phyloP scores from a whole-genome alignment of 1,284 basidiomycete genomes.

The Microbotryum silenes-acaulis region DNA sequence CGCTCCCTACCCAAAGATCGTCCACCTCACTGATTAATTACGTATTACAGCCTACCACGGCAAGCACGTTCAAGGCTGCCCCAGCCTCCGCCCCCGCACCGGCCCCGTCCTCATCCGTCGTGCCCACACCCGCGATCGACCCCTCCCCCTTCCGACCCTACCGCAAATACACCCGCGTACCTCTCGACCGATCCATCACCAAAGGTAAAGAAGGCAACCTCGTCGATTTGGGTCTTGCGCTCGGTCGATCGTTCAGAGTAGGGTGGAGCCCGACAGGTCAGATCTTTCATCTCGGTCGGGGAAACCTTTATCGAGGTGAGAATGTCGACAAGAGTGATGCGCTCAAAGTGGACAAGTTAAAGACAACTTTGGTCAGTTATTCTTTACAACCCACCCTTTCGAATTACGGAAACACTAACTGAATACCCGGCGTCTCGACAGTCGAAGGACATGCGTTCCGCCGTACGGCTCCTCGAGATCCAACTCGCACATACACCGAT shows the following conservation, averaged over 20 bases:
- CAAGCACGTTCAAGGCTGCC: too few species aligned
- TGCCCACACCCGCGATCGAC: constrained; percentile 13
- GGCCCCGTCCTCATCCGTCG: background rate
- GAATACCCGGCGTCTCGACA: constrained; percentile 29
- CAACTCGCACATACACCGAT: constrained; percentile 72
- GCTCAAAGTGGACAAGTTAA: constrained; percentile 14
- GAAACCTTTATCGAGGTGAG: constrained; percentile 38
- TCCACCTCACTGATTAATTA: too few species aligned
- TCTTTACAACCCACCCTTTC: background rate
- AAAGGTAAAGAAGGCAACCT: constrained; percentile 58
- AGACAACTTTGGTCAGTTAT: constrained; percentile 18
- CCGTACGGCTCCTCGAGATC: constrained; percentile 65
- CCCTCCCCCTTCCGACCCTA: constrained; percentile 47
- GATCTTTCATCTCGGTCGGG: constrained; percentile 60
- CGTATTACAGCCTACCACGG: too few species aligned
- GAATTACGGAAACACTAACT: background rate
- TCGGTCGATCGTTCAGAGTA: constrained; percentile 82
- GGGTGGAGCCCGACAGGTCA: constrained; percentile 79
- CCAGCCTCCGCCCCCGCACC: too few species aligned
- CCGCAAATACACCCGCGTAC: constrained; percentile 52
- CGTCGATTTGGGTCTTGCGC: constrained; percentile 71
- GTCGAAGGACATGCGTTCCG: constrained; percentile 46
- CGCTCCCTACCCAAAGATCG: too few species aligned
- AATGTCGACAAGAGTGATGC: background rate
- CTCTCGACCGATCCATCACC: constrained; percentile 49